A percentile compares a stretch with the other conserved stretches of the same genome.
Conservation (phyloP, 306 rosid species). For the Dalbergia oliveri region DNA sequence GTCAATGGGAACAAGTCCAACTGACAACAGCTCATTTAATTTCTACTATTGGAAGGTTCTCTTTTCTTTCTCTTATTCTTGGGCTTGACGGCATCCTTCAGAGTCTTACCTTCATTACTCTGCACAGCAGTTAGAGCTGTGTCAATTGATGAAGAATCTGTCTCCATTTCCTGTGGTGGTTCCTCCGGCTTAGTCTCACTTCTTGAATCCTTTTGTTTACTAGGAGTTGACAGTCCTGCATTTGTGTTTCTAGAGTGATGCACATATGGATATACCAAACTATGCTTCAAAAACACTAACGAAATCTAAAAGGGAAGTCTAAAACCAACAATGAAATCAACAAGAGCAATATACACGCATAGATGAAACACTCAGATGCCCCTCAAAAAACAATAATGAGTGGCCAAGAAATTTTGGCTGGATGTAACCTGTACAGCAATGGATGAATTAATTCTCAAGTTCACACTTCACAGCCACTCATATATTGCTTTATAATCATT, state of each 20-base stretch:
- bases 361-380: slow-evolving; percentile 14
- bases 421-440: not conserved
- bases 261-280: slow-evolving; percentile 5
- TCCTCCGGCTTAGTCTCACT: slow-evolving; percentile 57
- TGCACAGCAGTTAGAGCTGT: slow-evolving; percentile 39
- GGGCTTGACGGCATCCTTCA: slow-evolving; percentile 86
- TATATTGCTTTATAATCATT: not conserved
- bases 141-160: slow-evolving; percentile 47
- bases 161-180: slow-evolving; percentile 46
- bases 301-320: slow-evolving; percentile 1
- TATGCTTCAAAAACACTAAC: slow-evolving; percentile 2
- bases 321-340: slow-evolving; percentile 11
- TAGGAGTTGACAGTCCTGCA: slow-evolving; percentile 58
- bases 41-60: slow-evolving; percentile 50
- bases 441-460: not conserved
- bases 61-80: slow-evolving; percentile 74
- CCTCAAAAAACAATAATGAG: not conserved
- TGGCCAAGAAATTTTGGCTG: not conserved
- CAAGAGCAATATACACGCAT: slow-evolving; percentile 22
- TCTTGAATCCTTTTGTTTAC: slow-evolving; percentile 49
- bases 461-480: slow-evolving; percentile 1
- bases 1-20: not conserved
- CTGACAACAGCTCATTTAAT: slow-evolving; percentile 49
- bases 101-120: slow-evolving; percentile 63
- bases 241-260: slow-evolving; percentile 6